Evolutionary conservation across 495 filamentous ascomycete genomes (phyloP), one percentile per base, ranked within the genome.

Genomic region (Aspergillus kassunensis): DNA sequence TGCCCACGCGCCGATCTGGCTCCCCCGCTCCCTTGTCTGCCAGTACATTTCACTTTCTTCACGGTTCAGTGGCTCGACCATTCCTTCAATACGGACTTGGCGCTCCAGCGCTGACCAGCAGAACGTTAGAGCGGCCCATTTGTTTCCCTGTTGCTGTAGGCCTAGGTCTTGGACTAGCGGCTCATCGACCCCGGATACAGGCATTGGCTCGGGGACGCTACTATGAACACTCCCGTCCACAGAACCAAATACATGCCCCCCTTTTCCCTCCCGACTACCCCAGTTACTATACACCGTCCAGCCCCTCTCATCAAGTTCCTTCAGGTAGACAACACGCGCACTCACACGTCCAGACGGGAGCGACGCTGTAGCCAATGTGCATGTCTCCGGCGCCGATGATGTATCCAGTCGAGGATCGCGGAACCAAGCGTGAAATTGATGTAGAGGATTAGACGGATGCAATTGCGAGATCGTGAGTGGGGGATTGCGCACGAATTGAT

Each of bases 271-370:
- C 5, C 71, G 64, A 56, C 73, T 97, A 24, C 78, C 91, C 78
- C 89, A 95, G 66, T 97, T 98, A 58, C 82, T 88, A 71, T 97
- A 98, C 11, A 97, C 76, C 21, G 96, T 88, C 68, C 96, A 98
- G 11, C 91, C 91, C 4, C 74, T 70, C 24, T 79, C 68, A 63
- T 78, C 75, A 0, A 78, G 58, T 66, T 91, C 87, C 64, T 98
- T 98, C 25, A 98, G 76, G 68, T 97, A 97, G 46, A 98, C 90
- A 53, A 86, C 79, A 40, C 93, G 88, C 9, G 88, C 81, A 53
- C 86, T 90, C 31, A 97, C 85, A 25, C 86, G 83, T 47, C 93
- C 93, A 0, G 83, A 88, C 16, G 91, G 93, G 4, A 97, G 75
- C n/a, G 74, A 73, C 1, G 93, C 90, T 6, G 92, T 97, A 11